Evolutionary conservation across 805 yeast genomes (phyloP).

Genomic region (Candida pseudofarinosa): DNA sequence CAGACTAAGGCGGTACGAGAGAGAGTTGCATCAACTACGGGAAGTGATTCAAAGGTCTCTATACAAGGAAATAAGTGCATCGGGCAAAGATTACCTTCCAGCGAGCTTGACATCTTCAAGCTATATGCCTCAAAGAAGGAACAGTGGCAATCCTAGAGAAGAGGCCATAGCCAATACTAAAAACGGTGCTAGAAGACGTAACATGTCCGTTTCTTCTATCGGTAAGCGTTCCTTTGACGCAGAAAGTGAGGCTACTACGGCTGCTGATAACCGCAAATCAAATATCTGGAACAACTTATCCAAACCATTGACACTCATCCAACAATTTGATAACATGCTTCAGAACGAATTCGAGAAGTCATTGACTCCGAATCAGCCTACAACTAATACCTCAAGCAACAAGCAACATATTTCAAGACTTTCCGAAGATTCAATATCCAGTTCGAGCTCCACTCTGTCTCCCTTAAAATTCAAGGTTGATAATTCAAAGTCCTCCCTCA

Average conservation of each 20-base stretch:
- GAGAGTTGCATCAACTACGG: conserved; percentile 50
- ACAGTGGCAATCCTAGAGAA: conserved; percentile 21
- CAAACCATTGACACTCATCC: conserved; percentile 58
- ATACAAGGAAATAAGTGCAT: conserved; percentile 32
- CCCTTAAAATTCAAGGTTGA: conserved; percentile 19
- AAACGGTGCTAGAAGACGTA: conserved; percentile 16
- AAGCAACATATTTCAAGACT: conserved; percentile 8
- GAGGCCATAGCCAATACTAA: conserved; percentile 30
- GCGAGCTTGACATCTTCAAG: conserved; percentile 1
- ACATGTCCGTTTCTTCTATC: conserved; percentile 8
- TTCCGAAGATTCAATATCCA: conserved; percentile 26
- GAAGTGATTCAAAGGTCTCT: conserved; percentile 44
- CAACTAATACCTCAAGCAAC: background rate
- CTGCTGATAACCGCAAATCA: background rate
- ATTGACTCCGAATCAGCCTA: conserved; percentile 7
- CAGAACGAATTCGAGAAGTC: conserved; percentile 62
- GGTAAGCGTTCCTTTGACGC: background rate
- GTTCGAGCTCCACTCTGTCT: conserved; percentile 19
- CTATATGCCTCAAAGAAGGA: conserved; percentile 11
- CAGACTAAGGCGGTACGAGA: conserved; percentile 38
- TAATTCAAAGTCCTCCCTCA: conserved; percentile 7
- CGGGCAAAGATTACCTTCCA: conserved; percentile 5
- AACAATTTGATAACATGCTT: conserved; percentile 63
- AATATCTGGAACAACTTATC: conserved; percentile 33
- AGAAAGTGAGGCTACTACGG: background rate